These are phyloP conservation scores for Colletotrichum plurivorum DNA, from an alignment of 2,329 filamentous ascomycete species.

Conservation along the genomic window DNA sequence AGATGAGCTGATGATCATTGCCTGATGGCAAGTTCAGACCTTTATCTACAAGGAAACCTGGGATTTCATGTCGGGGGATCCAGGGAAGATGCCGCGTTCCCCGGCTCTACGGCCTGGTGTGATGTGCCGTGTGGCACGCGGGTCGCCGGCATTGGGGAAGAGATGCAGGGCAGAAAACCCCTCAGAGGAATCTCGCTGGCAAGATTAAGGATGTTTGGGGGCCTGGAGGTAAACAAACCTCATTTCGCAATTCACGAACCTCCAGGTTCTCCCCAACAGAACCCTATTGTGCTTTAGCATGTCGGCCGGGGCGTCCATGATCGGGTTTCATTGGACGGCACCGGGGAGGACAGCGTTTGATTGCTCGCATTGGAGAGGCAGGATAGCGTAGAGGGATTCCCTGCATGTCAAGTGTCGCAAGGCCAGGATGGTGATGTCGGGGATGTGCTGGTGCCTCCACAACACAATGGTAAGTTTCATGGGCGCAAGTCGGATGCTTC, in stretches of 20 bases:
- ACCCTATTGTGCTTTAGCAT: neutral
- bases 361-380: slow-evolving; percentile 12
- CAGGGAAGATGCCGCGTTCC: slow-evolving; percentile 27
- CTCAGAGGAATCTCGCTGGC: slow-evolving; percentile 17
- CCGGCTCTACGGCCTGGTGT: slow-evolving; percentile 16
- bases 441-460: slow-evolving; percentile 6
- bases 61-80: slow-evolving; percentile 5
- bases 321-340: slow-evolving; percentile 7
- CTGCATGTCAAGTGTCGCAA: slow-evolving; percentile 2
- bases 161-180: slow-evolving; percentile 19
- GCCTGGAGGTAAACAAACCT: slow-evolving; percentile 23
- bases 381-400: slow-evolving; percentile 4
- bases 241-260: slow-evolving; percentile 25
- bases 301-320: slow-evolving; percentile 14
- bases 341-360: slow-evolving; percentile 1
- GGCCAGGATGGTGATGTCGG: slow-evolving; percentile 28
- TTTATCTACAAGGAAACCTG: neutral
- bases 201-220: slow-evolving; percentile 34
- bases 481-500: neutral
- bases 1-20: slow-evolving; percentile 20
- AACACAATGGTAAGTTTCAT: slow-evolving; percentile 23
- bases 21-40: slow-evolving; percentile 1
- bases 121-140: slow-evolving; percentile 34
- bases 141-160: slow-evolving; percentile 15
- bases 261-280: slow-evolving; percentile 2